Evolutionary conservation across 306 rosid species (phyloP), one percentile per base, ranked within the genome.

Genomic region (Ceratonia siliqua): DNA sequence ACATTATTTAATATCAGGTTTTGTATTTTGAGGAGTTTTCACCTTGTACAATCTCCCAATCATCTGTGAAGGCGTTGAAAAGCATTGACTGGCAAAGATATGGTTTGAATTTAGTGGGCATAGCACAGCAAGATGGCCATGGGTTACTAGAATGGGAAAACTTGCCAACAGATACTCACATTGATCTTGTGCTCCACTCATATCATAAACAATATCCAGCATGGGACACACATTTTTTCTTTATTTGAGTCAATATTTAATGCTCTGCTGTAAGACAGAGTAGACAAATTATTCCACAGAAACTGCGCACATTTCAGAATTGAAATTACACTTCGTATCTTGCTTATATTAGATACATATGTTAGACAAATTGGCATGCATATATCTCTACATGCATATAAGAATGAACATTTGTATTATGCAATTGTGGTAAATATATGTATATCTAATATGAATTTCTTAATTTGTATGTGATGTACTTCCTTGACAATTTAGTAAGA

Each of bases 101-200:
- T 79, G 98, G 98, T 61, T 85, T 94, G 83, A 80, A 72, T 55
- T 78, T 90, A 77, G 84, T 72, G 36, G 74, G 75, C 46, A 77
- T 83, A n/a, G 76, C 78, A 73, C 82, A 81, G 82, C 82, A 83
- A 78, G 92, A 68, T 70, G 78, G 84, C 79, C 58, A 39, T 66
- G 89, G 88, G 38, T 53, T 91, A 39, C 69, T 94, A 45, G 88
- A 88, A 78, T 94, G 98, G 99, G 91, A 82, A 80, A 73, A 81
- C 78, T 68, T 85, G 81, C 87, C 86, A 30, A 53, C 81, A 35
- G 69, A 82, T 82, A 68, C 87, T 73, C 93, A 81, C 65, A 82
- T 92, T 41, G 88, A 88, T 81, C 83, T 94, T 72, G 93, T 77
- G 73, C 89, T 92, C 67, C 99, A 94, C 86, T 79, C 73, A 49